Evolutionary conservation across 768 basidiomycete species (phyloP), one percentile per base, ranked within the genome.

Genomic region (Myochromella boudieri): DNA sequence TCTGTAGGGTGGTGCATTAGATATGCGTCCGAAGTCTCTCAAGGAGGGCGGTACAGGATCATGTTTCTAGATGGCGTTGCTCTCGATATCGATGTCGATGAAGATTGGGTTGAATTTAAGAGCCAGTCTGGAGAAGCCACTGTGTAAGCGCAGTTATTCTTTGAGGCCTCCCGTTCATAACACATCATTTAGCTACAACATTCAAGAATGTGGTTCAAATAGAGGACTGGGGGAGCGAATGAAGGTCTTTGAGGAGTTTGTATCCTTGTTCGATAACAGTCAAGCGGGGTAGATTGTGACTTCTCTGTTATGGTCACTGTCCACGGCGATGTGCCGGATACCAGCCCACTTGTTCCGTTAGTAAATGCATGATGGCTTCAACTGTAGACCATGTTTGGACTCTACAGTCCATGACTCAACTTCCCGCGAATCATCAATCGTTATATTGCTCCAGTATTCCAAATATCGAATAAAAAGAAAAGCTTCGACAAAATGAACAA

Each of bases 1-100:
- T 63, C 63, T 7, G 56, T 68, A 4, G 73, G 73, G 6, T 75
- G 73, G 72, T 74, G 73, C 46, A 66, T 75, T 44, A 64, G 72
- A 37, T 64, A 70, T 33, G 55, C 55, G 24, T 70, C 65, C 12
- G 56, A 54, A n/a, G 61, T 68, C 1, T 66, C 68, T n/a, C 66
- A 70, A 46, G 69, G 69, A n/a, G 69, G 71, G 6, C 57, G 66
- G 21, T 75, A 73, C 45, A 66, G 63, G 48, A 63, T 75, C 11
- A 72, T 75, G 71, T 75, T 75, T 47, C 41, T 69, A 15, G 72
- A 74, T 55, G 72, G 72, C 1, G 56, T 59, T 24, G 53, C 62
- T 21, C 57, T 74, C 40, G 70, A 72, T 33, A 61, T 75, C 39
- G 71, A 74, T 42, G 68, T 70, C 3, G 72, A 75, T 39, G 70